Base-by-base conservation (phyloP, 164 flowering plant genomes). In the Magnolia changhungtana region DNA sequence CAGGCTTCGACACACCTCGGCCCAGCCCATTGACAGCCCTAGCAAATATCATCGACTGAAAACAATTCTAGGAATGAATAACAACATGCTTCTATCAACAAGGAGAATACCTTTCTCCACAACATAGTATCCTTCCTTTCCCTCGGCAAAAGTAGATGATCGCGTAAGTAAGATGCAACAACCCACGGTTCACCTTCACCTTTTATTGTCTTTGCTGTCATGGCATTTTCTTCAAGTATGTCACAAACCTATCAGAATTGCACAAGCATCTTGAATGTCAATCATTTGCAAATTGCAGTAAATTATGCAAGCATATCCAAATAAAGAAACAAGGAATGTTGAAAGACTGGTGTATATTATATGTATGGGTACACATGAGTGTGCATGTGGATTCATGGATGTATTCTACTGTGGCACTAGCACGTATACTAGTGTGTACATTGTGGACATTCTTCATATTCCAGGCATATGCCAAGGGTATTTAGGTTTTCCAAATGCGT, bases 151-250 rank as follows among this genome's bases (percentile, higher is more conserved):
- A 96, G 94, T 74, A 96, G 90, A 87, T 92, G 93, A 87, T 96
- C 99, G 65, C 98, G 83, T 71, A 96, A 84, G 83, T 86, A 81
- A 67, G 98, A 92, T 45, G 94, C 91, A 78, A 96, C 91, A 55
- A 93, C 88, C 98, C 98, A 96, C 9, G 98, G 84, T 75, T 91
- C 98, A 80, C 79, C 78, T 76, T 81, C 87, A 65, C 87, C 85
- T 78, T 75, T 76, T 19, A 18, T 52, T 77, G 81, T 83, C 74
- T 84, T 91, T 71, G 96, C 82, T 67, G 21, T 81, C 73, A 89
- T 50, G 7, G 98, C 96, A 82, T 81, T 88, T 81, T 96, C 99
- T 80, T 96, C 99, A 31, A 94, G 98, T 72, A 89, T 82, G 55
- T 96, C 98, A 84, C 99, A 96, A 8, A 93, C 93, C 99, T 94